Conservation (phyloP, 1,284 basidiomycete species). For the Irpex sp. region DNA sequence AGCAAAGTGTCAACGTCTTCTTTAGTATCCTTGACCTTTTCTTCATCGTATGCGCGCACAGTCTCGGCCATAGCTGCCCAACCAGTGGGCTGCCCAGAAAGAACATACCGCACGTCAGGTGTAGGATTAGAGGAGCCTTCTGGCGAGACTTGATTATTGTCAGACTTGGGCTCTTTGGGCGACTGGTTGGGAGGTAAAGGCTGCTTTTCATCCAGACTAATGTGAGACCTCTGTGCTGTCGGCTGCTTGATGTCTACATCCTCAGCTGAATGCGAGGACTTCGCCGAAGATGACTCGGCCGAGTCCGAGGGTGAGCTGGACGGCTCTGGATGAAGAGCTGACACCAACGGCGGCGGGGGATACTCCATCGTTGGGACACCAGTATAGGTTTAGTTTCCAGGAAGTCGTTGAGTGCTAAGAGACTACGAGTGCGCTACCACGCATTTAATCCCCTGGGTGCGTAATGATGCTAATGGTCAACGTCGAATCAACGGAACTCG, state of each 20-base stretch:
- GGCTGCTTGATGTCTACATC: not conserved
- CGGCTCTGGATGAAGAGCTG: not conserved
- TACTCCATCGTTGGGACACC: not conserved
- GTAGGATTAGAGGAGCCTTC: not conserved
- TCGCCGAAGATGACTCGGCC: not conserved
- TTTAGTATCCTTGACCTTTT: not conserved
- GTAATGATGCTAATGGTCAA: too few relatives aligned
- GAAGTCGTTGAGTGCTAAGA: too few relatives aligned
- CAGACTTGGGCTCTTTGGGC: not conserved
- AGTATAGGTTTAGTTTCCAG: too few relatives aligned
- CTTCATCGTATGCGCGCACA: not conserved
- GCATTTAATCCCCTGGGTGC: too few relatives aligned
- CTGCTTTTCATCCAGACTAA: not conserved
- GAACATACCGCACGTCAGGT: not conserved
- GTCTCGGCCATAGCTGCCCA: conserved; percentile 1
- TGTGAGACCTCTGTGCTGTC: not conserved
- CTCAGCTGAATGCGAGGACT: not conserved
- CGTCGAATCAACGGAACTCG: too few relatives aligned
- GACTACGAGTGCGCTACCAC: too few relatives aligned
- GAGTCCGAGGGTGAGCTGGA: not conserved
- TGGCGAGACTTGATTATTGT: not conserved
- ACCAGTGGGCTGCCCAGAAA: conserved; percentile 8
- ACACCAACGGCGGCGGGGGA: not conserved
- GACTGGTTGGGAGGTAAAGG: not conserved
- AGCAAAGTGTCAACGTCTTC: conserved; percentile 1